Evolutionary conservation across 139 green algal species (phyloP).

Genomic region (Chlorella sorokiniana): DNA sequence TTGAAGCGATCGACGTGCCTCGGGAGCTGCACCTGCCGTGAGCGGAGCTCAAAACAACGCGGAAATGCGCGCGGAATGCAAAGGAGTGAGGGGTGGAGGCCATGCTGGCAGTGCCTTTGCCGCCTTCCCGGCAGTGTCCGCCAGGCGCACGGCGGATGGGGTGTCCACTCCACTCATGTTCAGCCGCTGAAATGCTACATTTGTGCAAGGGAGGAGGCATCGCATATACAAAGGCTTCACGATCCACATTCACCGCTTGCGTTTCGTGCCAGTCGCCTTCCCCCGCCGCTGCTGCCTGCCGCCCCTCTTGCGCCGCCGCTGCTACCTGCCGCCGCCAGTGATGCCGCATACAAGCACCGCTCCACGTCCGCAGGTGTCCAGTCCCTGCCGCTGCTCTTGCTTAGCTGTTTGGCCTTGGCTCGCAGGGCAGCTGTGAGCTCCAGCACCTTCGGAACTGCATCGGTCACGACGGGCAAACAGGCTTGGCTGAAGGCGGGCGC

Average conservation of each 20-base stretch:
- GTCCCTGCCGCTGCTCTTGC: neutral
- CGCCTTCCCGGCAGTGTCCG: too few relatives aligned
- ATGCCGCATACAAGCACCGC: slow-evolving; percentile 20
- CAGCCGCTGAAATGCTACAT: too few relatives aligned
- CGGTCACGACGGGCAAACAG: neutral
- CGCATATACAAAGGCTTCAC: neutral
- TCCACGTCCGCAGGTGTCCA: slow-evolving; percentile 33
- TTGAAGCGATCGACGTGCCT: too few relatives aligned
- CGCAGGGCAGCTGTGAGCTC: slow-evolving; percentile 36
- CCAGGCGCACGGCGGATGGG: too few relatives aligned
- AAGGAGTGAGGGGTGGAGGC: too few relatives aligned
- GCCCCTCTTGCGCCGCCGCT: neutral
- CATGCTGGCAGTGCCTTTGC: too few relatives aligned
- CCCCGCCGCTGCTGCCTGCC: neutral
- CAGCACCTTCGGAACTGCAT: slow-evolving; percentile 25
- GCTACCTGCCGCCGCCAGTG: neutral
- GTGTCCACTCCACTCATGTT: too few relatives aligned
- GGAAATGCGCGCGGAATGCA: too few relatives aligned
- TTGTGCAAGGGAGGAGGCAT: neutral
- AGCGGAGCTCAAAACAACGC: too few relatives aligned
- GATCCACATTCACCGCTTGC: neutral
- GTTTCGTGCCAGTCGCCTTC: neutral
- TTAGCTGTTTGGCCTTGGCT: slow-evolving; percentile 36
- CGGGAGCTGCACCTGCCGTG: too few relatives aligned
- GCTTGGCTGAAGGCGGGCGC: neutral